These are phyloP conservation scores for Hypomontagnella monticulosa DNA, from an alignment of 495 filamentous ascomycete genomes.

Conservation along the genomic window DNA sequence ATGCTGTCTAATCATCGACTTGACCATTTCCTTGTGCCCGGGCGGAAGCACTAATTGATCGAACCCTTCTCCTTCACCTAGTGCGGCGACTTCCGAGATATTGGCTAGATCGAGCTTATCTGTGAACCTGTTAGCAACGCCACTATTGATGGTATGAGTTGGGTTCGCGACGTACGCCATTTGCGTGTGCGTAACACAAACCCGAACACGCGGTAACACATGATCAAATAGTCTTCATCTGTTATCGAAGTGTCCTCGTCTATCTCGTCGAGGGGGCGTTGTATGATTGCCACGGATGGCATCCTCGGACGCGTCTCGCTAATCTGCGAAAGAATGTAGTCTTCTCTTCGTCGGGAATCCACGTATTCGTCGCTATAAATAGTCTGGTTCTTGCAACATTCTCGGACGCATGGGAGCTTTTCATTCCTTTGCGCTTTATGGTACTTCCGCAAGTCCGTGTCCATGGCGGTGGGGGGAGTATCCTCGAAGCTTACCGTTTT, in stretches of 20 bases:
- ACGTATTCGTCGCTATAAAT: constrained; percentile 45
- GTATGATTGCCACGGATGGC: constrained; percentile 35
- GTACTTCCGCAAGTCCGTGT: constrained; percentile 4
- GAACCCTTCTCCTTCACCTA: constrained; percentile 44
- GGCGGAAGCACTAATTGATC: constrained; percentile 48
- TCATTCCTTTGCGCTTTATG: not conserved
- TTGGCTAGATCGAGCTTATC: not conserved
- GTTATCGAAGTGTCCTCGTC: constrained; percentile 11
- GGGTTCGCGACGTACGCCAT: constrained; percentile 50
- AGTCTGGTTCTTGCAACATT: constrained; percentile 41
- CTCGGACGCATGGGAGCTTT: constrained; percentile 5
- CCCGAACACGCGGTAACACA: constrained; percentile 54
- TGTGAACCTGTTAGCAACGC: no score
- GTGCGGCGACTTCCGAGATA: constrained; percentile 18
- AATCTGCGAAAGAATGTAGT: constrained; percentile 43
- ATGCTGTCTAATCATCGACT: constrained; percentile 52
- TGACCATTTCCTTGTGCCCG: constrained; percentile 49
- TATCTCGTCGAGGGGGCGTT: constrained; percentile 21
- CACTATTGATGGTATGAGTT: no score
- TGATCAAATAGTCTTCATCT: constrained; percentile 52
- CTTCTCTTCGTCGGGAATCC: constrained; percentile 40
- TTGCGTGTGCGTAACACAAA: constrained; percentile 55
- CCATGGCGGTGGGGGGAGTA: not conserved
- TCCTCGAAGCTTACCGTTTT: not conserved
- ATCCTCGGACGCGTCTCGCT: constrained; percentile 26